Base-by-base conservation (phyloP, 2,329 filamentous ascomycete species). In the Aspergillus glaucus region DNA sequence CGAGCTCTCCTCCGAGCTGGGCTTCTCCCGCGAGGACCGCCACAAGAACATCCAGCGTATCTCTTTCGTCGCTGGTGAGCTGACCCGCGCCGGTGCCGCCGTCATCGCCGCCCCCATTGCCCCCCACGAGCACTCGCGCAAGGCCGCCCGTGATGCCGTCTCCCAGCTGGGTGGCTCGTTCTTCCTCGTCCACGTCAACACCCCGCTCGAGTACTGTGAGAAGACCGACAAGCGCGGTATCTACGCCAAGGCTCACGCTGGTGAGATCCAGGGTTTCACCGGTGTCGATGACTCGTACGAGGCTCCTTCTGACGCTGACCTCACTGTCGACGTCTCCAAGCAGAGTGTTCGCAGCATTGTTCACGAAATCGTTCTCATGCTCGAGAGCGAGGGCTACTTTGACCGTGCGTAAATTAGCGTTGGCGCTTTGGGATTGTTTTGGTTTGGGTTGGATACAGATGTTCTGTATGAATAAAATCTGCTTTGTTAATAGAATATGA, bases 281-380 rank as follows among this genome's bases (percentile, higher is more conserved):
- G 93, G 93, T 63, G 90, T 98, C 49, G 92, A 97, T 67, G 92
- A 97, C 75, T 91, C 93, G 44, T 98, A 98, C 67, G 93, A 98
- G 83, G 67, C 72, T 19, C 93, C 93, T 8, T 63, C 73, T 58
- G 90, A 92, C 74, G 81, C 91, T 28, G 84, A 97, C 68, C 77
- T 98, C 56, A 82, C 83, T 4, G 92, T 97, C 36, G 87, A 97
- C 70, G 70, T 86, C 48, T 85, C 87, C 74, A 93, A 86, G 80
- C 89, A 88, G 72, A 87, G 83, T 57, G 91, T 97, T 43, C 81
- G 93, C 64, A 93, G 87, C 51, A 92, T 92, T 54, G 93, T 98
- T 46, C 93, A 98, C 77, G 88, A 97, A 80, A 97, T 98, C 63
- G 81, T 98, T 55, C 79, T 98, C 64, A 74, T 96, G 74, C 78